These are phyloP conservation scores for Westerdykella sp. DNA, from an alignment of 2,329 filamentous ascomycete genomes.

Conservation along the genomic window DNA sequence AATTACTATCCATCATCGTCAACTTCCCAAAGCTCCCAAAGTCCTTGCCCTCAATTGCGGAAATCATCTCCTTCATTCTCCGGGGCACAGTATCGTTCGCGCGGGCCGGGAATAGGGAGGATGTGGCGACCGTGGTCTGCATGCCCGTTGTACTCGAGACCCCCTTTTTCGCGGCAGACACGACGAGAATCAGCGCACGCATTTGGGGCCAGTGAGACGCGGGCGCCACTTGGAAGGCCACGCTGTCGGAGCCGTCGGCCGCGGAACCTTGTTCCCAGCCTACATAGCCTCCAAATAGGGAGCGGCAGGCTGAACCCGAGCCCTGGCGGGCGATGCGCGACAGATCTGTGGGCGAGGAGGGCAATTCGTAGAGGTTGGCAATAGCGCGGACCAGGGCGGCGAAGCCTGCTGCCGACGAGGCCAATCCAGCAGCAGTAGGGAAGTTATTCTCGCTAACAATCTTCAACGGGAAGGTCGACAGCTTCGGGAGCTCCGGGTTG, in stretches of 20 bases:
- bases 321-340: constrained; percentile 88
- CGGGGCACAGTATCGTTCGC: constrained; percentile 70
- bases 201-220: constrained; percentile 92
- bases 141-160: constrained; percentile 90
- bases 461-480: constrained; percentile 69
- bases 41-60: constrained; percentile 69
- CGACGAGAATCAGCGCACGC: constrained; percentile 86
- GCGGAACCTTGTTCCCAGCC: constrained; percentile 79
- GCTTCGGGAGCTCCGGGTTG: constrained; percentile 70
- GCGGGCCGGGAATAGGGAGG: constrained; percentile 74
- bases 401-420: constrained; percentile 59
- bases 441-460: constrained; percentile 98
- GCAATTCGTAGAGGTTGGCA: constrained; percentile 83
- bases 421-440: constrained; percentile 88
- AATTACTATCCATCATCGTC: constrained; percentile 96
- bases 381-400: constrained; percentile 72
- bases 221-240: constrained; percentile 81
- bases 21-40: constrained; percentile 83
- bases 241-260: constrained; percentile 76
- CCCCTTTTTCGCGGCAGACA: constrained; percentile 89
- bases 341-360: constrained; percentile 72
- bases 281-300: constrained; percentile 90
- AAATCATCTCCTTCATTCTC: constrained; percentile 79
- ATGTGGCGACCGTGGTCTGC: constrained; percentile 93
- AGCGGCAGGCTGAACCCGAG: constrained; percentile 89